phyloP scores from a whole-genome alignment of 179 eudicot species.

The Carnegiea gigantea region DNA sequence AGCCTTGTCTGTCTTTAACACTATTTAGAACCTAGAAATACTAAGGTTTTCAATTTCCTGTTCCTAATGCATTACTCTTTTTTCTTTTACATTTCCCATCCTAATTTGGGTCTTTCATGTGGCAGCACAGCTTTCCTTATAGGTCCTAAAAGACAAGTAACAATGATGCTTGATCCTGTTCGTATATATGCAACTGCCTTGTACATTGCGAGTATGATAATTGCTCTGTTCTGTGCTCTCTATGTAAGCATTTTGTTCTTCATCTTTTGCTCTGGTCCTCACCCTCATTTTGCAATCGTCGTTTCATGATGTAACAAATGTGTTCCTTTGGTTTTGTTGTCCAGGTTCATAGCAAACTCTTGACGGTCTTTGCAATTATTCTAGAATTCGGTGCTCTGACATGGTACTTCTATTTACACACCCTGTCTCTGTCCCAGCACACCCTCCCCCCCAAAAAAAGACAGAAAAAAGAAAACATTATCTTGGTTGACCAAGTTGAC shows the following conservation, averaged over 20 bases:
- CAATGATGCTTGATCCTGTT: conserved; percentile 98
- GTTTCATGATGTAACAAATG: not conserved
- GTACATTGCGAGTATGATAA: conserved; percentile 82
- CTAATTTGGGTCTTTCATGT: conserved; percentile 49
- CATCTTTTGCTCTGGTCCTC: not conserved
- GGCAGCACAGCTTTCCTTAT: conserved; percentile 98
- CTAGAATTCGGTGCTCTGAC: conserved; percentile 15
- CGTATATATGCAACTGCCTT: conserved; percentile 95
- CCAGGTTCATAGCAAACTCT: conserved; percentile 7
- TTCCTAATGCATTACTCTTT: not conserved
- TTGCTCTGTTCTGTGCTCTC: conserved; percentile 87
- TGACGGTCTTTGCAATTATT: conserved; percentile 6
- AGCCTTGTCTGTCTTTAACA: not conserved
- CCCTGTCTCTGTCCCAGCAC: not conserved
- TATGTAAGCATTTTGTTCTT: conserved; percentile 55
- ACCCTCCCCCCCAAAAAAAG: not conserved
- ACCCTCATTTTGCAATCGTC: not conserved
- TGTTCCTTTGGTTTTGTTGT: not conserved
- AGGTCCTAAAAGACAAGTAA: conserved; percentile 90
- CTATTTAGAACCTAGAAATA: not conserved
- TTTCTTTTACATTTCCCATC: conserved; percentile 20
- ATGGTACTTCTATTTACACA: not conserved
- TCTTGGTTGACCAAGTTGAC: not conserved
- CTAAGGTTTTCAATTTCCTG: not conserved
- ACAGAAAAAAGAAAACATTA: not conserved